These are phyloP conservation scores for Clonostachys solani DNA, from an alignment of 2,329 filamentous ascomycete species.

Conservation along the genomic window DNA sequence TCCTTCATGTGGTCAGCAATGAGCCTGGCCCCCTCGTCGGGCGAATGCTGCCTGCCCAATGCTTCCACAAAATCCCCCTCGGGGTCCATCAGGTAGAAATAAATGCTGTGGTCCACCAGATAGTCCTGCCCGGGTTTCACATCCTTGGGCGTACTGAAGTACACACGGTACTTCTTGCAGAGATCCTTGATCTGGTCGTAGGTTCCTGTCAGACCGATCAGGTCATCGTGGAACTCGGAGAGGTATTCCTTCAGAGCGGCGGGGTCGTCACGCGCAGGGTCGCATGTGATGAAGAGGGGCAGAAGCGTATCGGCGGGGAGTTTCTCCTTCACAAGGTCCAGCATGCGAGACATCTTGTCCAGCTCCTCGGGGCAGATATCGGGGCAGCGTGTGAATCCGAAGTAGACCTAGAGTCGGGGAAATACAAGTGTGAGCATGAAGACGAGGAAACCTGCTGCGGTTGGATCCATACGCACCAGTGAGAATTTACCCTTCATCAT, in stretches of 20 bases:
- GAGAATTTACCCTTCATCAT: conserved; percentile 85
- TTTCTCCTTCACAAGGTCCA: conserved; percentile 63
- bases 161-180: conserved; percentile 94
- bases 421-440: neutral
- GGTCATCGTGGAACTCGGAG: conserved; percentile 80
- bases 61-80: conserved; percentile 98
- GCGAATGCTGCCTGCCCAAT: conserved; percentile 89
- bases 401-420: conserved; percentile 67
- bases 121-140: conserved; percentile 95
- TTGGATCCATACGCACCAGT: conserved; percentile 47
- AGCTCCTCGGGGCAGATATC: conserved; percentile 99
- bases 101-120: conserved; percentile 96
- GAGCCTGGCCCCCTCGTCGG: conserved; percentile 76
- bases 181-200: conserved; percentile 92
- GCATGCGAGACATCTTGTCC: conserved; percentile 98
- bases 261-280: conserved; percentile 86
- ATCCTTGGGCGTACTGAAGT: conserved; percentile 87
- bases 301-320: conserved; percentile 45
- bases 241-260: conserved; percentile 82
- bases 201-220: conserved; percentile 86
- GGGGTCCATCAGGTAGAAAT: conserved; percentile 99
- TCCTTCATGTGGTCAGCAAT: conserved; percentile 82
- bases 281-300: conserved; percentile 92
- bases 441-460: conserved; percentile 1
- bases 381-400: conserved; percentile 96